These are phyloP conservation scores for Penicillium fimorum DNA, from an alignment of 495 filamentous ascomycete species.

Conservation along the genomic window DNA sequence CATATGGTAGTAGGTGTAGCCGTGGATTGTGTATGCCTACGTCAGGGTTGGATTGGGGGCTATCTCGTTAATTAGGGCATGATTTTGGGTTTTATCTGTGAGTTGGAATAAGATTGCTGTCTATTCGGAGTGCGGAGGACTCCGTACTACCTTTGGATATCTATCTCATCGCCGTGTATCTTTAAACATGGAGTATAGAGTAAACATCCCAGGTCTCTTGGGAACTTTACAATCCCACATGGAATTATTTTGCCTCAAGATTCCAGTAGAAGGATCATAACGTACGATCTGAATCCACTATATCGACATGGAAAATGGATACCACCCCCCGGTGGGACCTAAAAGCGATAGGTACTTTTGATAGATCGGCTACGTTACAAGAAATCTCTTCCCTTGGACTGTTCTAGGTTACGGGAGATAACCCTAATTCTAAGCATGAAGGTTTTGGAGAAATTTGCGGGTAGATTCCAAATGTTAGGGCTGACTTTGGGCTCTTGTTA, in stretches of 20 bases:
- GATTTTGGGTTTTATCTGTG: not conserved
- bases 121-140: not conserved
- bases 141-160: not conserved
- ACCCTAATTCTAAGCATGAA: not conserved
- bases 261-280: not conserved
- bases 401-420: no score
- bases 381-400: no score
- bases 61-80: not conserved
- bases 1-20: conserved; percentile 1
- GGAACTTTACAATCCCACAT: no score
- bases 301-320: not conserved
- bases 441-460: no score
- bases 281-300: not conserved
- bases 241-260: no score
- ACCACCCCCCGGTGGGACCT: not conserved
- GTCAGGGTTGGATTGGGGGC: conserved; percentile 11
- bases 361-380: not conserved
- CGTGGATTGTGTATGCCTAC: not conserved
- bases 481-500: no score
- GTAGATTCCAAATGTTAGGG: no score
- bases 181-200: no score
- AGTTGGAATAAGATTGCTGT: not conserved
- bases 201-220: no score
- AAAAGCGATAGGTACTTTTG: not conserved
- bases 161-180: no score